Conservation (phyloP, 2,329 filamentous ascomycete species). For the Microcera coccophila region DNA sequence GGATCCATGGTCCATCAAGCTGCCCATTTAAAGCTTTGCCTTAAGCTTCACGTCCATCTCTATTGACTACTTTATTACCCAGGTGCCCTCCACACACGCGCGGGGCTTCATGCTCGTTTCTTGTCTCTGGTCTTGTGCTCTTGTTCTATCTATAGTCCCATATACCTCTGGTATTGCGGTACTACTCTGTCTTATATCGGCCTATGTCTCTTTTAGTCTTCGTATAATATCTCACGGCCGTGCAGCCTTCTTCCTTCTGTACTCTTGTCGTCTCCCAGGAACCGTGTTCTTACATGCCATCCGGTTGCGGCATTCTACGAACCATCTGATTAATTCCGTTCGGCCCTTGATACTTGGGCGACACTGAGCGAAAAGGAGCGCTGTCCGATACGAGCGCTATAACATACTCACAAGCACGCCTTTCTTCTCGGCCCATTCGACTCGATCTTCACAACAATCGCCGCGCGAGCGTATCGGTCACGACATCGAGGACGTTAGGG, state of each 20-base stretch:
- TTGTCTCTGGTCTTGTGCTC: conserved; percentile 11
- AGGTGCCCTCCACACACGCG: conserved; percentile 23
- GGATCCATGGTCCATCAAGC: conserved; percentile 1
- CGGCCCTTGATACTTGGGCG: no score
- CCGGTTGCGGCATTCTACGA: no score
- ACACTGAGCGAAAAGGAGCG: not conserved
- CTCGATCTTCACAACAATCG: not conserved
- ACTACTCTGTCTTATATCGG: conserved; percentile 11
- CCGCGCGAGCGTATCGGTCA: not conserved
- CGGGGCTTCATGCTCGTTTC: conserved; percentile 10
- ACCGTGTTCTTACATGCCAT: conserved; percentile 7
- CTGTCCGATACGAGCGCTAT: not conserved
- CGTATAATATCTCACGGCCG: conserved; percentile 10
- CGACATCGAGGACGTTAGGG: not conserved
- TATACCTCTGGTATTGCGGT: conserved; percentile 8
- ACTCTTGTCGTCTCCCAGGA: conserved; percentile 5
- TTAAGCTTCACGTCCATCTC: conserved; percentile 18
- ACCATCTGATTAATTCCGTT: no score
- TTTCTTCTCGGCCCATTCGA: not conserved
- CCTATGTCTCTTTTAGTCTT: conserved; percentile 7
- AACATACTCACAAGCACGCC: not conserved
- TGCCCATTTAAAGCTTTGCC: conserved; percentile 19
- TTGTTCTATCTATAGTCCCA: conserved; percentile 8
- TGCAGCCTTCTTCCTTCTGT: conserved; percentile 2
- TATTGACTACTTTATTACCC: conserved; percentile 29